Evolutionary conservation across 129 eudicot species (phyloP), one percentile per base, ranked within the genome.

Genomic region (Ambrosia trifida): DNA sequence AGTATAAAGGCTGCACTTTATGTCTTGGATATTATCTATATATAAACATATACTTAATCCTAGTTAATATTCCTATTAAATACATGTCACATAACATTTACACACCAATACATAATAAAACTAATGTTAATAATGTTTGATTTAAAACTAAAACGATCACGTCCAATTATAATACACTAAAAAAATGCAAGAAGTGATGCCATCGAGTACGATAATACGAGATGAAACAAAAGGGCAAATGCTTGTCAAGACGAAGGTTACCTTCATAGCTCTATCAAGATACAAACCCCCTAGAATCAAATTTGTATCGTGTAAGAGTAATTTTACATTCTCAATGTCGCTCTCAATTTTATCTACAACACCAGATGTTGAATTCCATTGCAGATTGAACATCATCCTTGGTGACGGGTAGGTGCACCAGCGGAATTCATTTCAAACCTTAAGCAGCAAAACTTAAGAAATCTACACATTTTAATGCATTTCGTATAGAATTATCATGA

Each of bases 301-400:
- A 79, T 90, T 90, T 58, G 97, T 94, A 70, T 87, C 85, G 17
- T 85, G 83, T 53, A 89, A 68, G 41, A 94, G 86, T 84, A 87
- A 64, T 67, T 94, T 94, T 61, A 94, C 95, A 71, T 90, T 94
- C 44, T 94, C 92, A 72, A 94, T 94, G 82, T 94, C 99, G 84
- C 99, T 94, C 66, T 90, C 99, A 74, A 94, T 94, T 89, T 97
- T 94, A 77, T 94, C 87, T 20, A 97, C 97, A 69, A 94, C 99
- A 49, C 99, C 99, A 28, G 99, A 97, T 94, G 90, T 78, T 94
- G 99, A 68, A 94, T 87, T 77, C 90, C 89, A 94, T 82, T 46
- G 99, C 99, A 77, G 90, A 94, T 68, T 82, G 72, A 77, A 82
- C 30, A 70, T 91, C 99, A 82, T 88, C 97, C 76, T 83, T 88